Evolutionary conservation across 2,329 filamentous ascomycete species (phyloP).

Genomic region (Pochonia chlamydosporia): DNA sequence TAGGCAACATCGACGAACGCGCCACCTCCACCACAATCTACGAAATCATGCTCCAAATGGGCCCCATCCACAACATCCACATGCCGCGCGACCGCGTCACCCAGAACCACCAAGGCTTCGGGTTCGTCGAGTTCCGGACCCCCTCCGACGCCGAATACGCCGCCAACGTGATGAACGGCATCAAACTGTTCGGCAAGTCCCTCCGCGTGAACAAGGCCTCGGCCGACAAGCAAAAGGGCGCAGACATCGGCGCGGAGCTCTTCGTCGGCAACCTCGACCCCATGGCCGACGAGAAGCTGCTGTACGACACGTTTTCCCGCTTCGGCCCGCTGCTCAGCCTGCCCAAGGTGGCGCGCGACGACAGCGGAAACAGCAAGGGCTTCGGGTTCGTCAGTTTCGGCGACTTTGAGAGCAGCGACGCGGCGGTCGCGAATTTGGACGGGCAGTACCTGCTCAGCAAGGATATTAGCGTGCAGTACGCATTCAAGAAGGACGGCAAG

Average conservation of each 20-base stretch:
- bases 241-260: conserved; percentile 92
- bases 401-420: conserved; percentile 89
- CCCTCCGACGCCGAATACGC: conserved; percentile 97
- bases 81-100: conserved; percentile 97
- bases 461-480: conserved; percentile 93
- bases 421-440: conserved; percentile 87
- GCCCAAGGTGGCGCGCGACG: conserved; percentile 90
- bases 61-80: conserved; percentile 96
- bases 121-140: conserved; percentile 96
- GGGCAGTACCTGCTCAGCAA: conserved; percentile 97
- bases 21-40: conserved; percentile 85
- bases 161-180: conserved; percentile 91
- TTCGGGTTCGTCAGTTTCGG: conserved; percentile 94
- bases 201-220: conserved; percentile 90
- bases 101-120: conserved; percentile 94
- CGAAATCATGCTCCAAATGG: conserved; percentile 97
- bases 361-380: conserved; percentile 82
- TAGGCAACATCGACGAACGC: conserved; percentile 97
- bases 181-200: conserved; percentile 87
- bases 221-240: conserved; percentile 89
- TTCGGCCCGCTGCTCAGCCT: conserved; percentile 81
- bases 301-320: conserved; percentile 89
- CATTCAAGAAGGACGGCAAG: conserved; percentile 98
- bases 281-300: conserved; percentile 90
- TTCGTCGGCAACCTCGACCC: conserved; percentile 94